phyloP scores from a whole-genome alignment of 768 basidiomycete genomes.

The Mycena leptocephala region DNA sequence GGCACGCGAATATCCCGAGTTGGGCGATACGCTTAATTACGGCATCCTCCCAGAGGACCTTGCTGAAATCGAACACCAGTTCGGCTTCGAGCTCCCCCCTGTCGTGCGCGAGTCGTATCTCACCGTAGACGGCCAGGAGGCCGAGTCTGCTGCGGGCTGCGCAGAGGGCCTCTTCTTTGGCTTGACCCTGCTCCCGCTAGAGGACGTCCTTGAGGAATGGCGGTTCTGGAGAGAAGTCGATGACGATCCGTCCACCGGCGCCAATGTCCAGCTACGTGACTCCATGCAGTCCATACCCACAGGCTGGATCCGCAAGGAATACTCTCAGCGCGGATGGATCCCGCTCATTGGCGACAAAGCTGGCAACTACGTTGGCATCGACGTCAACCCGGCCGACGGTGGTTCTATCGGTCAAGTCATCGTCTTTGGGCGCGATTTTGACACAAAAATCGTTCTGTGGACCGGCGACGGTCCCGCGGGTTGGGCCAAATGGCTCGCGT shows the following conservation, averaged over 20 bases:
- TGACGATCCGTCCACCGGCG: conserved; percentile 88
- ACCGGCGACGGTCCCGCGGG: conserved; percentile 91
- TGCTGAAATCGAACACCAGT: conserved; percentile 85
- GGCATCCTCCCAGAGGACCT: conserved; percentile 89
- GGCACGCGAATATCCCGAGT: conserved; percentile 89
- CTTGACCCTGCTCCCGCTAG: conserved; percentile 92
- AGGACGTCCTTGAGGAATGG: conserved; percentile 97
- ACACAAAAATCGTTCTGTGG: conserved; percentile 97
- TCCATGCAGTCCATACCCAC: conserved; percentile 93
- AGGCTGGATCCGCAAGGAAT: conserved; percentile 89
- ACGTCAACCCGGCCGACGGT: conserved; percentile 87
- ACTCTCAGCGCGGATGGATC: conserved; percentile 97
- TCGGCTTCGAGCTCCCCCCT: conserved; percentile 88
- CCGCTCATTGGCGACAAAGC: conserved; percentile 94
- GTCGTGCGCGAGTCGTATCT: conserved; percentile 94
- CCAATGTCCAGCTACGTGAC: conserved; percentile 78
- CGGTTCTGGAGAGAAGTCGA: conserved; percentile 96
- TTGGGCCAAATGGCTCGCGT: conserved; percentile 95
- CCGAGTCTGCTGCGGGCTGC: conserved; percentile 90
- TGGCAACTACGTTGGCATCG: conserved; percentile 97
- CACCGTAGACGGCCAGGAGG: conserved; percentile 93
- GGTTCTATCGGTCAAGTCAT: conserved; percentile 94
- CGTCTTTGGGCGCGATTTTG: conserved; percentile 98
- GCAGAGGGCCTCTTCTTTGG: conserved; percentile 96
- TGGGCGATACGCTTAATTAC: conserved; percentile 96